Conservation (phyloP, 2,329 filamentous ascomycete species). For the Biscogniauxia marginata region DNA sequence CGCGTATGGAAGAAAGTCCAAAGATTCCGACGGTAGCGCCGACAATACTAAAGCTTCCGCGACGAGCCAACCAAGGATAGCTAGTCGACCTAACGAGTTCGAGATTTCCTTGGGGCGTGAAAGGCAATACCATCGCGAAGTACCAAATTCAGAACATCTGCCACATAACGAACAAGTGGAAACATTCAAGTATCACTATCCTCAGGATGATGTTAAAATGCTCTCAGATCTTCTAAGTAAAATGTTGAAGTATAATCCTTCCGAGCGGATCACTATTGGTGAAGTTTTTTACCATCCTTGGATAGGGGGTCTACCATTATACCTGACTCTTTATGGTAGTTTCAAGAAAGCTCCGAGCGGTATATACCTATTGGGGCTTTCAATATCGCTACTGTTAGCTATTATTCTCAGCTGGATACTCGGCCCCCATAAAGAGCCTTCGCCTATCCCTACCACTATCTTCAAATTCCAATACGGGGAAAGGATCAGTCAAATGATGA, state of each 20-base stretch:
- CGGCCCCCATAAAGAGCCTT: no score
- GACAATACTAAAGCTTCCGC: no score
- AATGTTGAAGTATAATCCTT: background rate
- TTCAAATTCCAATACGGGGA: no score
- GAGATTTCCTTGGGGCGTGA: background rate
- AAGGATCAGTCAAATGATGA: no score
- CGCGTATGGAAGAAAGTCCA: background rate
- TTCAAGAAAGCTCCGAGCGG: background rate
- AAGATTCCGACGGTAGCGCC: no score
- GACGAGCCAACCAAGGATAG: no score
- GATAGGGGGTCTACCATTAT: background rate
- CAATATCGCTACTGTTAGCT: background rate
- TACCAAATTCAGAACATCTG: background rate
- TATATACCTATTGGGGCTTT: background rate
- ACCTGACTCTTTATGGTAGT: background rate
- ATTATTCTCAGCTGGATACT: background rate
- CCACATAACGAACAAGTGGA: background rate
- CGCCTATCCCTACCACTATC: no score
- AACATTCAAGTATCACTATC: background rate
- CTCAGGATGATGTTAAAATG: background rate
- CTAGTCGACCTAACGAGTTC: no score
- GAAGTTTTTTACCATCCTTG: background rate
- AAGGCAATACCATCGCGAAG: background rate
- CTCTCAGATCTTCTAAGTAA: background rate
- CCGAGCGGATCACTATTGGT: background rate